phyloP scores from a whole-genome alignment of 352 stramenopile species.

The Globisporangium splendens region DNA sequence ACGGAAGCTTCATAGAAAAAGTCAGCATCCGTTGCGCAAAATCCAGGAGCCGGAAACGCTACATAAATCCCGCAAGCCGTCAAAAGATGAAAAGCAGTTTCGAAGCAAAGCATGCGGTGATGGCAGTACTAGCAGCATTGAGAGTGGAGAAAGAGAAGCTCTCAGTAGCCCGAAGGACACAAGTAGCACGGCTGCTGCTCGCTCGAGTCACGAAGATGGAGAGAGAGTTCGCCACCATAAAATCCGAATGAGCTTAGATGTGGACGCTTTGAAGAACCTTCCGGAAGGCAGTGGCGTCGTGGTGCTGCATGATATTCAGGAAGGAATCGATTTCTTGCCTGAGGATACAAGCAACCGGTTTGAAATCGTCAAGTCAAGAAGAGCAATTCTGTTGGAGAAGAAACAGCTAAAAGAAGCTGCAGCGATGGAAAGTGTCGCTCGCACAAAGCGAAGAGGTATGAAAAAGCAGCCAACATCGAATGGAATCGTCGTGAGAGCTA shows the following conservation, averaged over 20 bases:
- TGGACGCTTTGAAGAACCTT: constrained; percentile 17
- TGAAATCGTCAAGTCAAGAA: constrained; percentile 28
- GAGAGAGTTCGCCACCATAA: constrained; percentile 3
- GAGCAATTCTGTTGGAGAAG: constrained; percentile 22
- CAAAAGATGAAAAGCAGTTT: no score
- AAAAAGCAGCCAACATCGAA: constrained; percentile 4
- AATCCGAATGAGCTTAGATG: not conserved
- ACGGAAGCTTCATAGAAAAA: no score
- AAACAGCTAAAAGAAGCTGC: constrained; percentile 14
- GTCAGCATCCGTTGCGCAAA: no score
- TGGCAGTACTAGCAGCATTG: no score
- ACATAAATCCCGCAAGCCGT: no score
- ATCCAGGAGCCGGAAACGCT: no score
- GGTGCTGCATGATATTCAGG: constrained; percentile 14
- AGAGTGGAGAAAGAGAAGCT: no score
- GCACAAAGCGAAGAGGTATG: constrained; percentile 1
- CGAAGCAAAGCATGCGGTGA: no score
- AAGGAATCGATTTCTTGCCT: constrained; percentile 11
- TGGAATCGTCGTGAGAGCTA: constrained; percentile 3
- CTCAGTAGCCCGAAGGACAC: not conserved
- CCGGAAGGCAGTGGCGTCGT: constrained; percentile 15
- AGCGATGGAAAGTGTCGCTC: not conserved
- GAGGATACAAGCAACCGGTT: constrained; percentile 17
- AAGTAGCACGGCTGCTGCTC: not conserved
- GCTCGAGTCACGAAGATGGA: not conserved